Conservation (phyloP, 176 grass and related monocot species). For the Oropetium thomaeum region DNA sequence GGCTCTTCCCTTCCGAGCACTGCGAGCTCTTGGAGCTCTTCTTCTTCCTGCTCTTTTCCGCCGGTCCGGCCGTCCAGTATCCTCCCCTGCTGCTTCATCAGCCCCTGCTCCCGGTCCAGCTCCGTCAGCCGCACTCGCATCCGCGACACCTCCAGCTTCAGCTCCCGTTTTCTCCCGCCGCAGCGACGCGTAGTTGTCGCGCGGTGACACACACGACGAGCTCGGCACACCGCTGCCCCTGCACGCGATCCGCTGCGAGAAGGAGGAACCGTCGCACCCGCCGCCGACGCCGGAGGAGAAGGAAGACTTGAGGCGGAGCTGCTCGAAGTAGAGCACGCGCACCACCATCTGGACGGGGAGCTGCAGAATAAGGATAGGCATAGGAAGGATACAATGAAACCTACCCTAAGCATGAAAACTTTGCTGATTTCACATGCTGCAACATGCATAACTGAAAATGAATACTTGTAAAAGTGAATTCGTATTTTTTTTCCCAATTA, state of each 20-base stretch:
- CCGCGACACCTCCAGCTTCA: conserved; percentile 79
- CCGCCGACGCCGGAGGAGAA: background rate
- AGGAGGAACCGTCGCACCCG: conserved; percentile 5
- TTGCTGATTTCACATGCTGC: background rate
- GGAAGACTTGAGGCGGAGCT: conserved; percentile 56
- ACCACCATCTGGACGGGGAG: conserved; percentile 77
- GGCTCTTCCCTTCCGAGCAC: conserved; percentile 44
- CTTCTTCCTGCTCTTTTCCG: background rate
- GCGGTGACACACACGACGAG: conserved; percentile 58
- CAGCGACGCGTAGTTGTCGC: conserved; percentile 81
- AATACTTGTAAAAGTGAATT: too few species aligned
- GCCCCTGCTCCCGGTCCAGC: conserved; percentile 76
- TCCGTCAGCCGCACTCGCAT: conserved; percentile 78
- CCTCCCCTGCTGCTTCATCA: conserved; percentile 64
- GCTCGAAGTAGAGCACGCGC: conserved; percentile 82
- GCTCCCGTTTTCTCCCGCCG: conserved; percentile 83
- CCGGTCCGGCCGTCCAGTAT: too few species aligned
- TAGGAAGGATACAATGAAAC: background rate
- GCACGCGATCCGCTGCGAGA: conserved; percentile 45
- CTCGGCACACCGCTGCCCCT: conserved; percentile 57
- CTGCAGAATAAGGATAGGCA: conserved; percentile 36
- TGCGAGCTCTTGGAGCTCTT: conserved; percentile 45
- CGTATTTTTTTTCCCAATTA: background rate
- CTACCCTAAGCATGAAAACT: background rate
- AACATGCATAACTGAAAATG: background rate